Conservation (phyloP, 2,329 filamentous ascomycete species). For the Sclerotinia spermophila region DNA sequence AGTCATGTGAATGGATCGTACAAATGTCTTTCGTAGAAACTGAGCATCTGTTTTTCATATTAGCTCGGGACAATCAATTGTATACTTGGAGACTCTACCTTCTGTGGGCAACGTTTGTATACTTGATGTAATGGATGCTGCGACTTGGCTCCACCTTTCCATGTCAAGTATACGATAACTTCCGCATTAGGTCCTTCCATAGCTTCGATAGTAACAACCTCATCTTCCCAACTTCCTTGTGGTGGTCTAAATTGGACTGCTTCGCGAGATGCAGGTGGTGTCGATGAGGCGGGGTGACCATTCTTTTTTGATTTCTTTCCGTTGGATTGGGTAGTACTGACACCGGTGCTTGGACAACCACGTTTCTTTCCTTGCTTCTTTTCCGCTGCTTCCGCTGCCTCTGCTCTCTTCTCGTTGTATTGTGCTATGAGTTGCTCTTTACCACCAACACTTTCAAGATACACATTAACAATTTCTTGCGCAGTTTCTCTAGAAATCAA, state of each 20-base stretch:
- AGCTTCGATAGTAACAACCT: slow-evolving; percentile 67
- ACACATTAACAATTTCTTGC: slow-evolving; percentile 58
- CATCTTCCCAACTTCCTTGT: slow-evolving; percentile 71
- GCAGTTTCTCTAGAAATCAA: slow-evolving; percentile 49
- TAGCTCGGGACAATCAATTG: slow-evolving; percentile 10
- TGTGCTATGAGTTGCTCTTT: slow-evolving; percentile 50
- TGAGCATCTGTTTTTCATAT: slow-evolving; percentile 41
- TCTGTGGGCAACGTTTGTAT: slow-evolving; percentile 75
- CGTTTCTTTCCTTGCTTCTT: slow-evolving; percentile 57
- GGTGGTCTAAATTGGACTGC: slow-evolving; percentile 60
- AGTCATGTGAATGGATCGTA: slow-evolving; percentile 15
- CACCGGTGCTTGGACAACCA: slow-evolving; percentile 44
- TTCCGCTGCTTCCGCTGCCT: slow-evolving; percentile 34
- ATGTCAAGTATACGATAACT: slow-evolving; percentile 66
- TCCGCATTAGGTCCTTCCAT: slow-evolving; percentile 62
- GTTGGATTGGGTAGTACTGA: slow-evolving; percentile 24
- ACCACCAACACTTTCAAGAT: slow-evolving; percentile 62
- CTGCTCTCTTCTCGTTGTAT: slow-evolving; percentile 41
- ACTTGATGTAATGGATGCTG: slow-evolving; percentile 66
- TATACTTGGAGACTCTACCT: slow-evolving; percentile 45
- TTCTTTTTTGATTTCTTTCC: slow-evolving; percentile 34
- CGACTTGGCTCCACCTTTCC: slow-evolving; percentile 71
- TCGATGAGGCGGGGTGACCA: slow-evolving; percentile 31
- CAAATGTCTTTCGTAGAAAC: slow-evolving; percentile 48
- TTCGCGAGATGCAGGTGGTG: slow-evolving; percentile 43